Conservation (phyloP, 148 eudicot genomes). For the Spergularia marina region DNA sequence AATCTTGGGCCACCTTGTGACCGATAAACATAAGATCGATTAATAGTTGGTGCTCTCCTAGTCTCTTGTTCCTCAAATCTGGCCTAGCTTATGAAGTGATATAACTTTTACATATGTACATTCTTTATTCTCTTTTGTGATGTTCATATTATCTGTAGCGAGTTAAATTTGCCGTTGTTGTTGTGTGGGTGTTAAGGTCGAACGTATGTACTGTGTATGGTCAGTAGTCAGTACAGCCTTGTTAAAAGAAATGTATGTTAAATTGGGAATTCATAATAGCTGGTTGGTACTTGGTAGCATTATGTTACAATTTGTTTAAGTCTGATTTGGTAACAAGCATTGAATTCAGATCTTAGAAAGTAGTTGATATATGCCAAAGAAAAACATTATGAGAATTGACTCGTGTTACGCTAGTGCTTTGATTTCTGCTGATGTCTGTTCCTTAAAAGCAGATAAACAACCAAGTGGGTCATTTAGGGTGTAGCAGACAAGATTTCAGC, state of each 20-base stretch:
- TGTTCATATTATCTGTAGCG: too few species aligned
- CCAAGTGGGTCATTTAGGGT: slow-evolving; percentile 1
- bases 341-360: neutral
- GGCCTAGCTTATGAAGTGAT: neutral
- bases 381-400: neutral
- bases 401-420: neutral
- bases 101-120: neutral
- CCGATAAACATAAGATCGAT: too few species aligned
- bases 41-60: too few species aligned
- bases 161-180: too few species aligned
- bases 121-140: neutral
- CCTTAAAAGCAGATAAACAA: slow-evolving; percentile 8
- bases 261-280: neutral
- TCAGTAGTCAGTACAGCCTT: neutral
- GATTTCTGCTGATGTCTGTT: slow-evolving; percentile 11
- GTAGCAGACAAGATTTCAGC: slow-evolving; percentile 4
- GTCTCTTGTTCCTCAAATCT: neutral
- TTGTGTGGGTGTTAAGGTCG: too few species aligned
- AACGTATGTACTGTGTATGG: too few species aligned
- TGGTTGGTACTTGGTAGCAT: neutral
- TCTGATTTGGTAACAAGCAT: neutral
- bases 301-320: neutral
- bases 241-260: neutral
- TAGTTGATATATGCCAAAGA: neutral
- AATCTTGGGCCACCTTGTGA: neutral